phyloP scores from a whole-genome alignment of 345 rosid species.

The Brassica napus region Da-Ae NC_063437.1:20043501-20044000 shows the following conservation, averaged over 20 bases:
- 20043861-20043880: neutral
- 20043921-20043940: neutral
- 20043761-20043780: slow-evolving; percentile 17
- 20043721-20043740: neutral
- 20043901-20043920: neutral
- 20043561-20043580: slow-evolving; percentile 17
- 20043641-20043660: slow-evolving; percentile 7
- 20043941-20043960: neutral
- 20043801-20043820: slow-evolving; percentile 13
- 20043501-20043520: slow-evolving; percentile 14
- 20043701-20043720: slow-evolving; percentile 13
- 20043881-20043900: neutral
- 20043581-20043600: neutral
- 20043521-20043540: slow-evolving; percentile 7
- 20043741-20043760: neutral
- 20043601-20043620: slow-evolving; percentile 35
- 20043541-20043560: slow-evolving; percentile 15
- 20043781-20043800: slow-evolving; percentile 11
- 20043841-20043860: slow-evolving; percentile 25
- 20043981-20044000: slow-evolving; percentile 27
- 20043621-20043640: slow-evolving; percentile 12
- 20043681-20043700: slow-evolving; percentile 25
- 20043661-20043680: slow-evolving; percentile 17
- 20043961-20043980: slow-evolving; percentile 22
- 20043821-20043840: slow-evolving; percentile 22